phyloP scores from a whole-genome alignment of 2,329 filamentous ascomycete species.

The Claviceps sp. region DNA sequence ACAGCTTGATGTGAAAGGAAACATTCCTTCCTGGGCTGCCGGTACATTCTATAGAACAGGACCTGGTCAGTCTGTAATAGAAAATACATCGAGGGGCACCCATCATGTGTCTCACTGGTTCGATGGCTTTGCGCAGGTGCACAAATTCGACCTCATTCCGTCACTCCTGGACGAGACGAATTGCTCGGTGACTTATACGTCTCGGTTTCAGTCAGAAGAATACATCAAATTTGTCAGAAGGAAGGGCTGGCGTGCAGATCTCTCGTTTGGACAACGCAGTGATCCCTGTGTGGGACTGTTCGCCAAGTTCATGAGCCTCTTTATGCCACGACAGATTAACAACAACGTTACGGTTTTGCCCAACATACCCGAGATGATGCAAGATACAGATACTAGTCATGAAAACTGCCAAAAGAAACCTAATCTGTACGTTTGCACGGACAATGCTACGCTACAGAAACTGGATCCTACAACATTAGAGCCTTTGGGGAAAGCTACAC shows the following conservation, averaged over 20 bases:
- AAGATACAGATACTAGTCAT: conserved; percentile 4
- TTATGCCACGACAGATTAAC: conserved; percentile 26
- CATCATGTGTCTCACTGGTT: conserved; percentile 66
- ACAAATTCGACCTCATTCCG: conserved; percentile 56
- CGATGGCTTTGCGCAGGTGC: conserved; percentile 58
- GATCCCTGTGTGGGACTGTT: conserved; percentile 67
- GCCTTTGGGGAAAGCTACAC: conserved; percentile 49
- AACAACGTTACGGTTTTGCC: conserved; percentile 55
- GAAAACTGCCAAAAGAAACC: conserved; percentile 22
- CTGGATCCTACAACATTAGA: conserved; percentile 61
- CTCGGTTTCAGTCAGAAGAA: conserved; percentile 52
- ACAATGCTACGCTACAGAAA: conserved; percentile 45
- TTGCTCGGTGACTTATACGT: conserved; percentile 51
- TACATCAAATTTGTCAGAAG: conserved; percentile 47
- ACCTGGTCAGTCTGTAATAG: conserved; percentile 50
- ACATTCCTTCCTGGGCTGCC: conserved; percentile 57
- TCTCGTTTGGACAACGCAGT: conserved; percentile 56
- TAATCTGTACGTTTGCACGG: conserved; percentile 15
- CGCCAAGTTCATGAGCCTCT: conserved; percentile 54
- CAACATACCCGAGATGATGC: conserved; percentile 45
- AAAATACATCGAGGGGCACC: conserved; percentile 43
- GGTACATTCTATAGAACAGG: conserved; percentile 65
- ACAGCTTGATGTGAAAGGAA: conserved; percentile 47
- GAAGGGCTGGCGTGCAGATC: conserved; percentile 39
- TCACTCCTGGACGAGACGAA: conserved; percentile 16